phyloP scores from a whole-genome alignment of 345 rosid species.

The Toxicodendron radicans region DNA sequence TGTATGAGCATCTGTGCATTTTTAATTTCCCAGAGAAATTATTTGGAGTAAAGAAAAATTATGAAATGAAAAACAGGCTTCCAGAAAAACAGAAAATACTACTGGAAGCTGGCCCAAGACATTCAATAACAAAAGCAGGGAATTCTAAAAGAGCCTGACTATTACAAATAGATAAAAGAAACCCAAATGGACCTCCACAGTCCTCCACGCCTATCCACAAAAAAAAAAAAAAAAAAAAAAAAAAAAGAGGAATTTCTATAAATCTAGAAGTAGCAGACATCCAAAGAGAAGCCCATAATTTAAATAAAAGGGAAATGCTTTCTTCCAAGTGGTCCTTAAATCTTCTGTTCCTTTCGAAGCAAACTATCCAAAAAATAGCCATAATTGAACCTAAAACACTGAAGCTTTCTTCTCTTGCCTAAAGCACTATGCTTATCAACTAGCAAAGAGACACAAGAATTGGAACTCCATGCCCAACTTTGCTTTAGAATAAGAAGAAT shows the following conservation, averaged over 20 bases:
- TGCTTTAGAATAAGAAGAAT: neutral
- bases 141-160: neutral
- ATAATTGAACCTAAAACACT: too few species aligned
- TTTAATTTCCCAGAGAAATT: too few species aligned
- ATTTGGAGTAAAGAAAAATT: too few species aligned
- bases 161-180: too few species aligned
- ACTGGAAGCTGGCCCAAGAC: neutral
- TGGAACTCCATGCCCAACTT: neutral
- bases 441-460: neutral
- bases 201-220: neutral
- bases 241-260: neutral
- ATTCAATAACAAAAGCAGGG: neutral
- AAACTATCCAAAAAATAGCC: too few species aligned
- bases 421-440: too few species aligned
- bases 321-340: too few species aligned
- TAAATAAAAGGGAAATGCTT: too few species aligned
- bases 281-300: neutral
- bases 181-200: neutral
- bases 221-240: too few species aligned
- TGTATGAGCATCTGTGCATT: neutral
- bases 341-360: too few species aligned
- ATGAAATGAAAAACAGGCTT: neutral
- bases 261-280: neutral
- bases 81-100: neutral
- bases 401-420: neutral